Conservation (phyloP, 2,329 filamentous ascomycete genomes). For the Malbranchea zuffiana region DNA sequence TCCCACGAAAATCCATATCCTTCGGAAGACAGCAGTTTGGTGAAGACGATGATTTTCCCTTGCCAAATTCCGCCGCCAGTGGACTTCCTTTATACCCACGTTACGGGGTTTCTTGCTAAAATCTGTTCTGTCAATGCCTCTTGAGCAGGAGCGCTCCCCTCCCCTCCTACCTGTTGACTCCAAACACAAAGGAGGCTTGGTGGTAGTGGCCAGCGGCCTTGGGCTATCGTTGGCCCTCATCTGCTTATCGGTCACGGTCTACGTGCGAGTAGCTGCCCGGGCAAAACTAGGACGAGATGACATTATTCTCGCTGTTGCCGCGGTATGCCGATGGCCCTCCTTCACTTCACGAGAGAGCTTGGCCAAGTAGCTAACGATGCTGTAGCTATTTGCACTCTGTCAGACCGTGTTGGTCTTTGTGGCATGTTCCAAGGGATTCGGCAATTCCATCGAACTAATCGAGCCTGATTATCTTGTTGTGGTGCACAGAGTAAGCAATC, state of each 20-base stretch:
- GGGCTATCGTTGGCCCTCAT: slow-evolving; percentile 28
- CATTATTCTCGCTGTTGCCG: slow-evolving; percentile 23
- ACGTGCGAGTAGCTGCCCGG: slow-evolving; percentile 26
- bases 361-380: neutral
- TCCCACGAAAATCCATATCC: too few species aligned
- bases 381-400: slow-evolving; percentile 22
- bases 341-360: neutral
- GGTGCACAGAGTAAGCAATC: slow-evolving; percentile 22
- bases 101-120: slow-evolving; percentile 3
- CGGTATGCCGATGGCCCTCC: too few species aligned
- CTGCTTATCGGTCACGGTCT: slow-evolving; percentile 28
- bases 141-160: slow-evolving; percentile 25
- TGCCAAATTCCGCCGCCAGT: neutral
- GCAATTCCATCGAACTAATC: slow-evolving; percentile 24
- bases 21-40: neutral
- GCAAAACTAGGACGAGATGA: slow-evolving; percentile 28
- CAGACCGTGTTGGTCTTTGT: slow-evolving; percentile 25
- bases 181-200: slow-evolving; percentile 29
- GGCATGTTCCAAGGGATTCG: slow-evolving; percentile 25
- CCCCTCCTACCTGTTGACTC: slow-evolving; percentile 32
- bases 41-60: neutral
- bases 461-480: slow-evolving; percentile 16
- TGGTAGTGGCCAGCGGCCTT: slow-evolving; percentile 31
- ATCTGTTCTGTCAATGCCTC: slow-evolving; percentile 4
- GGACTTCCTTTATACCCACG: neutral